Evolutionary conservation across 2,329 filamentous ascomycete genomes (phyloP).

Genomic region (Mycosphaerella arachidis): DNA sequence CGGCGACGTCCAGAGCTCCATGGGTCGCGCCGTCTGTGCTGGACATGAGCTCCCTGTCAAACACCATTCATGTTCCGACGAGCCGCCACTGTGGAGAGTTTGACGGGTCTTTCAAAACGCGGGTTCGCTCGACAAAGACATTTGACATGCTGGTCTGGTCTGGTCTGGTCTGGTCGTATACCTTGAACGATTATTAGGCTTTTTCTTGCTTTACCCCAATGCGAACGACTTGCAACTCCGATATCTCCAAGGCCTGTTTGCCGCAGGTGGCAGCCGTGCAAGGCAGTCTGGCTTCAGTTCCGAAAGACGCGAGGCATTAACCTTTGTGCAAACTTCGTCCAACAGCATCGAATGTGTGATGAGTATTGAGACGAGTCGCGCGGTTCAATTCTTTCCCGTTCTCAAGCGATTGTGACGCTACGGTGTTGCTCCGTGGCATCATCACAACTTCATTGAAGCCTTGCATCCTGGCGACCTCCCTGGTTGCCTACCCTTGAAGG

Average conservation of each 20-base stretch:
- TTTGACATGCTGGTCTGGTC: neutral
- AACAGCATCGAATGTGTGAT: too few species aligned
- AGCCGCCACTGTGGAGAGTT: neutral
- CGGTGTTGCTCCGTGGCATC: too few species aligned
- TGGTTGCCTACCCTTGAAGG: too few species aligned
- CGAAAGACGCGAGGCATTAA: too few species aligned
- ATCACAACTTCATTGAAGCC: too few species aligned
- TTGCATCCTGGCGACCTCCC: too few species aligned
- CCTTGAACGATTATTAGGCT: neutral
- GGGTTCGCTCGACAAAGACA: neutral
- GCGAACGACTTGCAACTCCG: neutral
- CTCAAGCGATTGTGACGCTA: too few species aligned
- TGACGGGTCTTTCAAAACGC: neutral
- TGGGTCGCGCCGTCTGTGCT: neutral
- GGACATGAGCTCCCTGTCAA: neutral
- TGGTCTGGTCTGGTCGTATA: neutral
- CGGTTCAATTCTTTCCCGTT: too few species aligned
- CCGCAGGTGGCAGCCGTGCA: neutral
- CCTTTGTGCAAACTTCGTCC: too few species aligned
- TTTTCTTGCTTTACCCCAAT: neutral
- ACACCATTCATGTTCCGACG: neutral
- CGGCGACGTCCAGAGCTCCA: neutral
- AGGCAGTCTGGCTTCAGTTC: too few species aligned
- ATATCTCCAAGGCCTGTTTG: neutral
- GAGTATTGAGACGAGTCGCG: too few species aligned